A percentile compares a stretch with the other conserved stretches of the same genome.
Conservation (phyloP, 2,329 filamentous ascomycete species). For the Cordyceps tenuipes region DNA sequence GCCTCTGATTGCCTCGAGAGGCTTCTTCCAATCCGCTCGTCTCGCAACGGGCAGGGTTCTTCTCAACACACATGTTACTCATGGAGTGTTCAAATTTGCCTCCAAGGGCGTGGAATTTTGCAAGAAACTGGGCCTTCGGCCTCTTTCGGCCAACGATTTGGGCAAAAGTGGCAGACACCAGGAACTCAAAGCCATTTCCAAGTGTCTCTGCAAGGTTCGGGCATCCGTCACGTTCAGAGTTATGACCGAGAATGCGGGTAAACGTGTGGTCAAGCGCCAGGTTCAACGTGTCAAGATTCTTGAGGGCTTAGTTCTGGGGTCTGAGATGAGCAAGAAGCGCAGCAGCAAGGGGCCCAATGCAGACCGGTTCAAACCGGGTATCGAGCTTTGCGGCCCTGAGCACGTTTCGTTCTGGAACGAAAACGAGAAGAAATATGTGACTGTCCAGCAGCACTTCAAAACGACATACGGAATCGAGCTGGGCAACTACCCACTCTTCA, state of each 20-base stretch:
- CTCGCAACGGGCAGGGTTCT: constrained; percentile 45
- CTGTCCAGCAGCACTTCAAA: constrained; percentile 37
- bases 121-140: constrained; percentile 15
- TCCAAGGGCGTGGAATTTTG: constrained; percentile 30
- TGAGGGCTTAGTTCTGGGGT: constrained; percentile 20
- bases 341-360: constrained; percentile 12
- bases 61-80: constrained; percentile 47
- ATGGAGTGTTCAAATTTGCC: constrained; percentile 41
- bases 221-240: constrained; percentile 26
- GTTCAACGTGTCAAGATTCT: constrained; percentile 24
- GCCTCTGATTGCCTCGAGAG: constrained; percentile 36
- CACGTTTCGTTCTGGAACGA: constrained; percentile 25
- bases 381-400: constrained; percentile 25
- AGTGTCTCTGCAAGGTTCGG: constrained; percentile 31
- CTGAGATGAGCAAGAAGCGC: constrained; percentile 16
- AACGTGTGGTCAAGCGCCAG: constrained; percentile 14
- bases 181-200: constrained; percentile 25
- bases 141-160: not conserved
- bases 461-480: constrained; percentile 29
- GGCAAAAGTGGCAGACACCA: constrained; percentile 15
- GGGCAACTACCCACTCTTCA: constrained; percentile 51
- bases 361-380: constrained; percentile 18
- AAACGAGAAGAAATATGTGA: constrained; percentile 22
- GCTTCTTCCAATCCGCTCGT: constrained; percentile 48
- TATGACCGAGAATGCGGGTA: constrained; percentile 17